A percentile compares a stretch with the other conserved stretches of the same genome.
Conservation (phyloP, 805 yeast species). For the Barnettozyma sp. region DNA sequence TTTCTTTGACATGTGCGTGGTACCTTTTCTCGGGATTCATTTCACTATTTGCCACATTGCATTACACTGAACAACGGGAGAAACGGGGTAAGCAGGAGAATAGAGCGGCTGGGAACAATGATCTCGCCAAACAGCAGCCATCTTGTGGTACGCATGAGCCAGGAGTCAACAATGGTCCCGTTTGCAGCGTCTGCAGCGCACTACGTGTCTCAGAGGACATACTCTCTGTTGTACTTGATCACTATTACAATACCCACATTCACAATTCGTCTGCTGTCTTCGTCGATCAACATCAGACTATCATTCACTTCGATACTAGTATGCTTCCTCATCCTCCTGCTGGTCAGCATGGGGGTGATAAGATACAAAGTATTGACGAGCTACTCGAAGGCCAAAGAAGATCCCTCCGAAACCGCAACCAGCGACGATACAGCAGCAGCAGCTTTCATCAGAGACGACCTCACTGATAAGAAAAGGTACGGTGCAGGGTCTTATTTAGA, state of each 20-base stretch:
- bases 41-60: no score
- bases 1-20: no score
- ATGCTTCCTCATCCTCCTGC: constrained; percentile 6
- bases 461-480: constrained; percentile 37
- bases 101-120: no score
- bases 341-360: constrained; percentile 27
- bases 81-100: no score
- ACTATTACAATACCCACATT: constrained; percentile 26
- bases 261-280: constrained; percentile 27
- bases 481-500: constrained; percentile 66
- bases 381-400: constrained; percentile 40
- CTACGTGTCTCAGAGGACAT: neutral
- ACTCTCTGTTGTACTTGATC: constrained; percentile 7
- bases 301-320: constrained; percentile 42
- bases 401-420: constrained; percentile 3
- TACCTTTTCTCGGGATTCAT: no score
- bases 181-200: neutral
- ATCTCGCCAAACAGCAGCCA: no score
- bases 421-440: constrained; percentile 5
- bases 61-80: no score
- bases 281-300: constrained; percentile 39
- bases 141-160: neutral
- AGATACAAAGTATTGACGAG: constrained; percentile 58
- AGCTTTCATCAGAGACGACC: constrained; percentile 24
- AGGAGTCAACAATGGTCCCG: no score